Percentiles rank a stretch among this genome's conserved stretches.
These are phyloP conservation scores for Amyloporia xantha DNA, from an alignment of 768 basidiomycete species.

Conservation along the genomic window DNA sequence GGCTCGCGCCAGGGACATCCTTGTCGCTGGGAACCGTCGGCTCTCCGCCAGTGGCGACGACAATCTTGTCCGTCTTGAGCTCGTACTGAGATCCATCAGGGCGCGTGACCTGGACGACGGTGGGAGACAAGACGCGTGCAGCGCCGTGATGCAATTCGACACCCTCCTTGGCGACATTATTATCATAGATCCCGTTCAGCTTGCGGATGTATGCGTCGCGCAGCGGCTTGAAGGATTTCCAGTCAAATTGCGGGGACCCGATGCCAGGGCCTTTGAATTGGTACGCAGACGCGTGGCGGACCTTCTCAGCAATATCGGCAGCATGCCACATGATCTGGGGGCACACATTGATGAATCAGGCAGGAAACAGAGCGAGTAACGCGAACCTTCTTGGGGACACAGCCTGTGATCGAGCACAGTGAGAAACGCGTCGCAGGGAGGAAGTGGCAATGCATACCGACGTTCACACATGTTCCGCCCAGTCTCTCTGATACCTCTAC, in stretches of 20 bases:
- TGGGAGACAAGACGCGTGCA: conserved; percentile 65
- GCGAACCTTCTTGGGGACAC: conserved; percentile 92
- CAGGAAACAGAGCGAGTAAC: neutral
- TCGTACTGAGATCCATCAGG: conserved; percentile 65
- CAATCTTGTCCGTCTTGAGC: conserved; percentile 71
- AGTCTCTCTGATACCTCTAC: conserved; percentile 70
- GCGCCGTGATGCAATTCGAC: conserved; percentile 83
- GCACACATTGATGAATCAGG: neutral
- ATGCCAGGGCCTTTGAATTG: conserved; percentile 55
- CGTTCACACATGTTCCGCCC: conserved; percentile 97
- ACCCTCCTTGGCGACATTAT: conserved; percentile 78
- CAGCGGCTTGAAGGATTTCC: conserved; percentile 87
- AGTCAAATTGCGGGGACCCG: conserved; percentile 65
- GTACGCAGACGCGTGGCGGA: conserved; percentile 72
- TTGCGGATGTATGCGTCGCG: conserved; percentile 91
- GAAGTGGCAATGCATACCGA: no score
- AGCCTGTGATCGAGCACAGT: conserved; percentile 42
- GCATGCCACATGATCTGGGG: conserved; percentile 96
- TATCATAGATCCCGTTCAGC: conserved; percentile 88
- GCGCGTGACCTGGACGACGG: conserved; percentile 64
- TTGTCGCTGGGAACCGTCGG: conserved; percentile 77
- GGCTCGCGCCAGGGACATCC: conserved; percentile 80
- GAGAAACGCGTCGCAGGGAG: neutral
- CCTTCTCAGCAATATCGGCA: conserved; percentile 81
- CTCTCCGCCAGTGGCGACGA: conserved; percentile 80